Percentiles rank a stretch among this genome's conserved stretches.
These are phyloP conservation scores for Eucalyptus pauciflora DNA, from an alignment of 345 rosid genomes.

Conservation along the genomic window DNA sequence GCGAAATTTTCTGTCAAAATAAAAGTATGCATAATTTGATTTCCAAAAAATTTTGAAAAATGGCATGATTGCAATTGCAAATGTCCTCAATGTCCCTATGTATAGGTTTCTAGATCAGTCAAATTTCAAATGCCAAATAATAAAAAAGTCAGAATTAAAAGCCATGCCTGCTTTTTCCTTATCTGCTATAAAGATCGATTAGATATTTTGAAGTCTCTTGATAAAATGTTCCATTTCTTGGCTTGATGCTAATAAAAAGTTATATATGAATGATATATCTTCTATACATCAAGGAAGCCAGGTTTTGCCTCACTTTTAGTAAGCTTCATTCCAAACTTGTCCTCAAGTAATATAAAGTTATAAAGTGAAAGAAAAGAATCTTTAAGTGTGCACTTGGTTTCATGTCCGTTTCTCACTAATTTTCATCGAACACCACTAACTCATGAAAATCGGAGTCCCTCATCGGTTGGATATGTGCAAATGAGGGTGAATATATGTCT, in stretches of 20 bases:
- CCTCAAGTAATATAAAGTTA: neutral
- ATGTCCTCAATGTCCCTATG: neutral
- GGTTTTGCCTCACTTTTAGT: neutral
- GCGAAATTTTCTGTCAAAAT: accelerated
- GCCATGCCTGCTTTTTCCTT: neutral
- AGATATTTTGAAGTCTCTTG: accelerated
- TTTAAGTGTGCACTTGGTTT: neutral
- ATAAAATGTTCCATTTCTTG: neutral
- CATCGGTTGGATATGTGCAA: neutral
- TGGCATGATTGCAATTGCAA: neutral
- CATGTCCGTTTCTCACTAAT: neutral
- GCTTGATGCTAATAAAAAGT: neutral
- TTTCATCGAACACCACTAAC: neutral
- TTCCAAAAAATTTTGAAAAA: neutral
- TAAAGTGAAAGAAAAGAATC: neutral
- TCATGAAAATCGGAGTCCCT: neutral
- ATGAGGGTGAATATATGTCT: neutral
- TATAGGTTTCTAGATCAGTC: neutral
- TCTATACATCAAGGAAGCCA: neutral
- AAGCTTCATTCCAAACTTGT: neutral
- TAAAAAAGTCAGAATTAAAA: neutral
- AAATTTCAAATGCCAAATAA: neutral
- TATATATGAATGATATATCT: neutral
- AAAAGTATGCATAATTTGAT: neutral
- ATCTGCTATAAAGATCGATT: neutral